Evolutionary conservation across 306 rosid species (phyloP), one percentile per base, ranked within the genome.

Genomic region (Trichosanthes truncata): DNA sequence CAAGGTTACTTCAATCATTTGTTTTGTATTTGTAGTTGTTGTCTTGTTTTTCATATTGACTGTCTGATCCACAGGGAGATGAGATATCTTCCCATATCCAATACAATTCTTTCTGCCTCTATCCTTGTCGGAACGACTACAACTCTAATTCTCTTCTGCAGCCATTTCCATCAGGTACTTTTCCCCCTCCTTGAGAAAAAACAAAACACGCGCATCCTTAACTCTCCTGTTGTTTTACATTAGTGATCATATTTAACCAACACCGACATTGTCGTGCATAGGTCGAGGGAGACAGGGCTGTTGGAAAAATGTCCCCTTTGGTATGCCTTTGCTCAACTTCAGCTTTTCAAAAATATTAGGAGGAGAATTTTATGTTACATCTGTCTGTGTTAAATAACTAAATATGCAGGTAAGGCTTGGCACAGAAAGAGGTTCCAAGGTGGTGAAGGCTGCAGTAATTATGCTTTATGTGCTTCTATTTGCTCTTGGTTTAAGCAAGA

Each of bases 91-190:
- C 87, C 91, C 48, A 82, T 94, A 59, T 85, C 82, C 53, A 86
- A 84, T 51, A 83, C 93, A 60, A 83, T 94, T 84, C 81, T 94
- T 82, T 89, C 94, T 8, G 87, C 93, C 31, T 90, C 98, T 72
- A 23, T 92, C 55, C 98, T 94, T 80, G 91, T 94, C 69, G 98
- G 97, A 83, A 56, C 88, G 78, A 90, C 98, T 26, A 94, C 98
- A 48, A 65, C 97, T 80, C 84, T 94, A 41, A 92, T 94, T 85
- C 93, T 94, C 56, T 92, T 94, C 52, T 94, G 96, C 83, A 94
- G 98, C 83, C 98, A 90, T 85, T 92, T 94, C 84, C 98, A 94
- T 85, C 97, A 94, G 94, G 97, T 87, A 87, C 26, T 57, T 23
- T 43, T 26, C 23, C 78, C 62, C 20, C 26, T 14, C 63, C 20